Evolutionary conservation across 2,329 filamentous ascomycete genomes (phyloP).

Genomic region (Fusarium sp.): DNA sequence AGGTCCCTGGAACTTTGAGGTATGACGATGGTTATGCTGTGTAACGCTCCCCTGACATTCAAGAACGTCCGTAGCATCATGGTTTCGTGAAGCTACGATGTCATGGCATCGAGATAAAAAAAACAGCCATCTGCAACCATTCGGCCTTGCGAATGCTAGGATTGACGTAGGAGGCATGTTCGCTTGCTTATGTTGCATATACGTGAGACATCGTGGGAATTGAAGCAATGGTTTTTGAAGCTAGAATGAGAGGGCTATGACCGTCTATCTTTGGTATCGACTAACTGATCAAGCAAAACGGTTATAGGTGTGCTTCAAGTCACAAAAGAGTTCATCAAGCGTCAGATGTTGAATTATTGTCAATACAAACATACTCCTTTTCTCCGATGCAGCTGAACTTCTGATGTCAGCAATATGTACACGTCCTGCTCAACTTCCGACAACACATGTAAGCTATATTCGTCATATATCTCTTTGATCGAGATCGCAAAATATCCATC

Average conservation of each 20-base stretch:
- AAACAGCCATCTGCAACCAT: background rate
- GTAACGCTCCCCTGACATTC: constrained; percentile 17
- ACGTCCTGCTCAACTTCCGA: background rate
- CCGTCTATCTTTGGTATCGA: no score
- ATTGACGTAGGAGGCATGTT: constrained; percentile 21
- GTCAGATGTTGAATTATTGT: background rate
- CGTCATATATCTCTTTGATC: constrained; percentile 15
- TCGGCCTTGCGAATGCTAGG: background rate
- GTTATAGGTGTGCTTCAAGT: no score
- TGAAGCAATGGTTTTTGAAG: background rate
- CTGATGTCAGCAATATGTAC: background rate
- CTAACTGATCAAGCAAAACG: no score
- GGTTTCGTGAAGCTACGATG: background rate
- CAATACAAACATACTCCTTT: background rate
- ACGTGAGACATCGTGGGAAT: no score
- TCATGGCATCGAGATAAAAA: background rate
- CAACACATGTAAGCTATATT: constrained; percentile 5
- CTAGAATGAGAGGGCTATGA: background rate
- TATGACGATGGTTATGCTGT: background rate
- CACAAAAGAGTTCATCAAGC: no score
- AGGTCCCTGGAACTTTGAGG: background rate
- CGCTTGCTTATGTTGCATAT: background rate
- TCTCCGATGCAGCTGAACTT: background rate
- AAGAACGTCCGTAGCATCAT: background rate
- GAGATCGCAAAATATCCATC: constrained; percentile 8